Conservation (phyloP, 345 rosid species). For the Eucalyptus brandiana region DNA sequence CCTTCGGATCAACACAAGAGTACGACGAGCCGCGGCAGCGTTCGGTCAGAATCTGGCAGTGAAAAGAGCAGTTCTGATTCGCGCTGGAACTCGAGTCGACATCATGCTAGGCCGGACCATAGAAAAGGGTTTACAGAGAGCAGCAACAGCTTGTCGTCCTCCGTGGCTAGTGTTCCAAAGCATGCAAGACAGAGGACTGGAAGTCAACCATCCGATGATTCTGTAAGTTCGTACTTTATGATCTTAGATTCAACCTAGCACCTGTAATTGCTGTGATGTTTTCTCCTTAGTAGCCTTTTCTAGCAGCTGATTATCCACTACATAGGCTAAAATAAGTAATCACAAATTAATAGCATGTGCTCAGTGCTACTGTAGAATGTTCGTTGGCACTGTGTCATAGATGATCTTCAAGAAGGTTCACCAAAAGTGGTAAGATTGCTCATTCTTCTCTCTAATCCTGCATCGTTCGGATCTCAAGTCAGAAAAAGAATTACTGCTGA, state of each 20-base stretch:
- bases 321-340: not conserved
- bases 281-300: not conserved
- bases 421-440: not conserved
- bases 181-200: slow-evolving; percentile 3
- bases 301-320: not conserved
- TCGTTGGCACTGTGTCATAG: not conserved
- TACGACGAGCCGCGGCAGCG: not conserved
- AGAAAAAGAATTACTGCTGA: not conserved
- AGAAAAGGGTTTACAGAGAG: not conserved
- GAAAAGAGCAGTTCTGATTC: slow-evolving; percentile 9
- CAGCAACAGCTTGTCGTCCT: slow-evolving; percentile 1
- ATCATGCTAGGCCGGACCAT: not conserved
- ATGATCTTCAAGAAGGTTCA: not conserved
- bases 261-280: not conserved
- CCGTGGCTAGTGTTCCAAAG: not conserved
- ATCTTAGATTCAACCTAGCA: not conserved
- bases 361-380: not conserved
- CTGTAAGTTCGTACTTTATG: not conserved
- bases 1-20: not conserved
- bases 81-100: not conserved
- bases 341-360: not conserved
- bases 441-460: not conserved
- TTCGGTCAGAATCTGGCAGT: slow-evolving; percentile 1
- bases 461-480: not conserved
- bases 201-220: not conserved